These are phyloP conservation scores for Adiantum capillusveneris DNA, from an alignment of 75 land plant genomes.

Conservation along the genomic window DNA sequence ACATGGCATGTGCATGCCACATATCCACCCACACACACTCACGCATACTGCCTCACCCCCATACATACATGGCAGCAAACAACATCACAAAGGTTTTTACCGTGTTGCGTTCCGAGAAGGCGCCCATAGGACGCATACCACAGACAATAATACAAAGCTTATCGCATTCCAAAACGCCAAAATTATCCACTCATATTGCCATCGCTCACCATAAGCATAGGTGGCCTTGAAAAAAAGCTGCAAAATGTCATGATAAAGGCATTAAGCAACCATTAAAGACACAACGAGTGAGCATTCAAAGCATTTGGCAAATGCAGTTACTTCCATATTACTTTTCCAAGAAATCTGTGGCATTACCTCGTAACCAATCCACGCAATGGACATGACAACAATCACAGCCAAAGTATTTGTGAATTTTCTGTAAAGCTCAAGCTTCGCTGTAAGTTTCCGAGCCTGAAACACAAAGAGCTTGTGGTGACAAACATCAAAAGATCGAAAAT, in stretches of 20 bases:
- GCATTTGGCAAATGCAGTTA: not conserved
- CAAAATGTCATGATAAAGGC: not conserved
- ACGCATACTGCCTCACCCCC: too few relatives aligned
- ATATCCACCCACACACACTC: too few relatives aligned
- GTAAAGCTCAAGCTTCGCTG: constrained; percentile 29
- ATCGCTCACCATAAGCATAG: constrained; percentile 57
- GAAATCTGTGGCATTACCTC: constrained; percentile 15
- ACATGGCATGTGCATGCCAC: too few relatives aligned
- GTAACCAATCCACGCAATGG: constrained; percentile 31
- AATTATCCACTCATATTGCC: constrained; percentile 67
- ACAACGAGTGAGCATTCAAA: not conserved
- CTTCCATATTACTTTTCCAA: too few relatives aligned
- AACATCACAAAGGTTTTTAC: constrained; percentile 24
- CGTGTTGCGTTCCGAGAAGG: constrained; percentile 60
- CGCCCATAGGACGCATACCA: constrained; percentile 57
- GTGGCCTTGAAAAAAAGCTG: constrained; percentile 59
- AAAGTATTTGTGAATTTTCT: constrained; percentile 26
- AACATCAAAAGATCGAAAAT: not conserved
- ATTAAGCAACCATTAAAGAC: not conserved
- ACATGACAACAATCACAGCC: constrained; percentile 23
- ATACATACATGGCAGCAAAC: too few relatives aligned
- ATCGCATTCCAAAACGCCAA: constrained; percentile 68
- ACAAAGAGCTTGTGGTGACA: not conserved
- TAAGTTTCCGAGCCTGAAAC: constrained; percentile 20
- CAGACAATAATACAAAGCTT: constrained; percentile 36